Conservation (phyloP, 2,329 filamentous ascomycete species). For the Endocalyx cinctus region DNA sequence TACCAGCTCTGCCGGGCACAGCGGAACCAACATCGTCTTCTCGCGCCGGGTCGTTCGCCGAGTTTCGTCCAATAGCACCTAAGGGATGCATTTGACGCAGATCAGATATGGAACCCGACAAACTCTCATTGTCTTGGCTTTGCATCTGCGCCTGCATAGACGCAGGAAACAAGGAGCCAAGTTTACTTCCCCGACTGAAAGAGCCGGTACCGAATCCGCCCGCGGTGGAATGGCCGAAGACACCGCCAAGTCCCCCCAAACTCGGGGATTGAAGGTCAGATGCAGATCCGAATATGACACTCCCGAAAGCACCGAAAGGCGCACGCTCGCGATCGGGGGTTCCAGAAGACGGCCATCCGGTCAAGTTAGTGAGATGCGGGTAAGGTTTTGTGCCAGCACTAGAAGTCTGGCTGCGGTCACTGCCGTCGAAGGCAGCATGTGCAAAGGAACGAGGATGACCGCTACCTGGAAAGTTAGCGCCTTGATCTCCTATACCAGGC, state of each 20-base stretch:
- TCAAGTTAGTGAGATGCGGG: constrained; percentile 54
- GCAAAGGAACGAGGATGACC: constrained; percentile 39
- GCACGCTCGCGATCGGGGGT: constrained; percentile 64
- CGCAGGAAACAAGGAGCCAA: constrained; percentile 81
- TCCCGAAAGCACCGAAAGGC: constrained; percentile 63
- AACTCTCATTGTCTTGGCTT: constrained; percentile 57
- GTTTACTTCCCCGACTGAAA: constrained; percentile 71
- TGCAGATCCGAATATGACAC: constrained; percentile 72
- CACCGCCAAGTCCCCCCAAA: constrained; percentile 60
- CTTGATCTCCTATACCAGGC: constrained; percentile 48
- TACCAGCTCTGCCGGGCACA: constrained; percentile 51
- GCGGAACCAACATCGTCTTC: constrained; percentile 59
- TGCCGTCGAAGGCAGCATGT: constrained; percentile 57
- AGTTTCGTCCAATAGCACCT: constrained; percentile 61
- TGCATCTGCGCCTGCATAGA: constrained; percentile 93
- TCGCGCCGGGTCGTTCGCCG: constrained; percentile 49
- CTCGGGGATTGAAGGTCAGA: constrained; percentile 75
- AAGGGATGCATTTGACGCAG: constrained; percentile 58
- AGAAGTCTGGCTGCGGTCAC: constrained; percentile 89
- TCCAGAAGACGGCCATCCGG: constrained; percentile 60
- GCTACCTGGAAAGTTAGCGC: constrained; percentile 38
- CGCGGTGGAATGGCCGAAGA: constrained; percentile 57
- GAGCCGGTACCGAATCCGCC: constrained; percentile 56
- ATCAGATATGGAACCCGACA: constrained; percentile 55
- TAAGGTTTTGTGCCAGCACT: constrained; percentile 79